A percentile compares a stretch with the other conserved stretches of the same genome.
Evolutionary conservation across 495 filamentous ascomycete species (phyloP).

Genomic region (Penicillium flavigenum): DNA sequence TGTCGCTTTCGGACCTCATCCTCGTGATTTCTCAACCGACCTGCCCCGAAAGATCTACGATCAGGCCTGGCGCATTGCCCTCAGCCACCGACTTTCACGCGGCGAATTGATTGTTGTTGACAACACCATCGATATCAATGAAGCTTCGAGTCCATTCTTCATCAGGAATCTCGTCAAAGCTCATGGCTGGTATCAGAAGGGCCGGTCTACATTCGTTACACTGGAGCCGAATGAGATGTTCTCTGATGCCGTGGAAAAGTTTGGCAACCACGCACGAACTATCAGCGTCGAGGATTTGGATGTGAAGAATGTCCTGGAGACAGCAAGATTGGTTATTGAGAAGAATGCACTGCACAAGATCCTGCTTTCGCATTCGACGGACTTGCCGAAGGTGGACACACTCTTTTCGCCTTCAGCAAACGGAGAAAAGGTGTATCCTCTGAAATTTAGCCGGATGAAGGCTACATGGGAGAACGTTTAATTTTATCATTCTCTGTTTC

Average conservation of each 20-base stretch:
- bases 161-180: constrained; percentile 61
- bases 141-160: constrained; percentile 54
- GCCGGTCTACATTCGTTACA: constrained; percentile 79
- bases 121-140: constrained; percentile 62
- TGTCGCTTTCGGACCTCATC: constrained; percentile 80
- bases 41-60: constrained; percentile 92
- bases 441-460: constrained; percentile 6
- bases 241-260: constrained; percentile 50
- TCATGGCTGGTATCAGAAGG: constrained; percentile 72
- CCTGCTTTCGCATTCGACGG: constrained; percentile 71
- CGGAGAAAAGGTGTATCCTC: background rate
- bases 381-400: constrained; percentile 47
- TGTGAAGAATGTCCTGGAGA: constrained; percentile 88
- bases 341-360: constrained; percentile 73
- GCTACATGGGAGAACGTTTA: constrained; percentile 5
- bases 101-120: constrained; percentile 85
- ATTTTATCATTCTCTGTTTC: constrained; percentile 8
- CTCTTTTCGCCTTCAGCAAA: constrained; percentile 7
- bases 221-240: constrained; percentile 39
- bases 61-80: constrained; percentile 89
- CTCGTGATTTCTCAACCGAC: constrained; percentile 80
- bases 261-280: constrained; percentile 65
- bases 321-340: constrained; percentile 83
- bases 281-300: constrained; percentile 73
- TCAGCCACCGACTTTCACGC: constrained; percentile 83